Base-by-base conservation (phyloP, 164 flowering plant genomes). In the Liriodendron chinense region DNA sequence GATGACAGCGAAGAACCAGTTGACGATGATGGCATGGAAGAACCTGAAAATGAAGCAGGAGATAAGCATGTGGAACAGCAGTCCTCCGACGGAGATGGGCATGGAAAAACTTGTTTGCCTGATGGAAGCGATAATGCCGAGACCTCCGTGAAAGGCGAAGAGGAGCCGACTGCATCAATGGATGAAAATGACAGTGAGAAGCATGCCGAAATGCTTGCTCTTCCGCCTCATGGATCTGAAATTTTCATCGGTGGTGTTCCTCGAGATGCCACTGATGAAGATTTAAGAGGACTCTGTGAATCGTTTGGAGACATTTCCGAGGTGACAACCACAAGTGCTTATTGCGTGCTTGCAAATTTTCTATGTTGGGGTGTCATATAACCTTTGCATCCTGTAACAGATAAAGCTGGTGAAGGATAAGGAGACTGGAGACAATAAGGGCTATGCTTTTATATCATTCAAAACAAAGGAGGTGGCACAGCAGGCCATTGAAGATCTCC, bases 171-270 rank as follows among this genome's bases (percentile, higher is more conserved):
- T 72, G 71, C 80, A 70, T 78, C 83, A 1, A 21, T 77, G 22
- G 75, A 71, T 73, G 92, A 81, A 69, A 88, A 78, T 9, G 92
- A 89, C 2, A 82, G 71, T 67, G 85, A 88, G 78, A 91, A 92
- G 83, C 85, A 81, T 79, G 90, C 91, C 20, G 89, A 94, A 66
- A 89, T 96, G 84, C 97, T 96, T 80, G 84, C 91, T 65, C 90
- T 89, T 80, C 99, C 99, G 77, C 99, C 99, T 25, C 94, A 92
- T 85, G 98, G 98, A 8, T 89, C 98, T 73, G 98, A 96, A 80
- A 84, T 93, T 79, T 96, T 94, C 78, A 83, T 96, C 83, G 99
- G 99, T 47, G 99, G 98, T 34, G 83, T 96, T 77, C 91, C 97
- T 72, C 87, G 88, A 73, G 97, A 92, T 83, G 85, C 79, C 49